A percentile compares a stretch with the other conserved stretches of the same genome.
These are phyloP conservation scores for Rubus parviflorus DNA, from an alignment of 306 rosid genomes.

Conservation along the genomic window DNA sequence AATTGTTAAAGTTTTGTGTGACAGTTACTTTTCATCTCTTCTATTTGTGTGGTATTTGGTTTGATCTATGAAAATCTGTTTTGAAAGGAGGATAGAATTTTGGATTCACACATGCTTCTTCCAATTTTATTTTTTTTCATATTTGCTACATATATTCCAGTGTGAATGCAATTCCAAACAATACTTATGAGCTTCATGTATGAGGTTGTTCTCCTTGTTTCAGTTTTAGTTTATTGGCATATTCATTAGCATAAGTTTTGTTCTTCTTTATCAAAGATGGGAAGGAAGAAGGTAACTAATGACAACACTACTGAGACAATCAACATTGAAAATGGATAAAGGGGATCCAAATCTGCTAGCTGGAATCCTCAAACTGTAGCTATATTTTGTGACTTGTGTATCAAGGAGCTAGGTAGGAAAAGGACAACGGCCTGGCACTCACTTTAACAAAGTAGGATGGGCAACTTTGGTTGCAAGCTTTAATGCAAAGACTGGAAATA, in stretches of 20 bases:
- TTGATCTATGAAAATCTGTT: background rate
- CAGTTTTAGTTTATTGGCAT: no score
- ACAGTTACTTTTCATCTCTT: background rate
- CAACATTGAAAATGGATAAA: background rate
- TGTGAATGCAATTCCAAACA: conserved; percentile 28
- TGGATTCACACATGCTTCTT: background rate
- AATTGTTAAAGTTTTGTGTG: background rate
- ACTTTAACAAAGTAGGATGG: background rate
- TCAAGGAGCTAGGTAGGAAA: background rate
- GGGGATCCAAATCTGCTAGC: background rate
- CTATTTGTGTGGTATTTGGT: background rate
- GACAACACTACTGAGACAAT: background rate
- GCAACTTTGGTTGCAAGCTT: background rate
- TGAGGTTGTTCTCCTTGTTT: no score
- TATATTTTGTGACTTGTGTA: background rate
- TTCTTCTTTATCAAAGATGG: background rate
- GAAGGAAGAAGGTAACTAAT: background rate
- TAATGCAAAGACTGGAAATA: background rate
- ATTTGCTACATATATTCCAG: background rate
- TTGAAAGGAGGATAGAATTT: background rate
- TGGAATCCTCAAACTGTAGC: background rate
- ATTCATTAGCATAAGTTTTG: no score
- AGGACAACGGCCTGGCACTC: background rate
- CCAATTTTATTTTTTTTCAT: background rate
- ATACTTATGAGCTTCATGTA: conserved; percentile 19